phyloP scores from a whole-genome alignment of 495 filamentous ascomycete species.

The Darksidea phi region DNA sequence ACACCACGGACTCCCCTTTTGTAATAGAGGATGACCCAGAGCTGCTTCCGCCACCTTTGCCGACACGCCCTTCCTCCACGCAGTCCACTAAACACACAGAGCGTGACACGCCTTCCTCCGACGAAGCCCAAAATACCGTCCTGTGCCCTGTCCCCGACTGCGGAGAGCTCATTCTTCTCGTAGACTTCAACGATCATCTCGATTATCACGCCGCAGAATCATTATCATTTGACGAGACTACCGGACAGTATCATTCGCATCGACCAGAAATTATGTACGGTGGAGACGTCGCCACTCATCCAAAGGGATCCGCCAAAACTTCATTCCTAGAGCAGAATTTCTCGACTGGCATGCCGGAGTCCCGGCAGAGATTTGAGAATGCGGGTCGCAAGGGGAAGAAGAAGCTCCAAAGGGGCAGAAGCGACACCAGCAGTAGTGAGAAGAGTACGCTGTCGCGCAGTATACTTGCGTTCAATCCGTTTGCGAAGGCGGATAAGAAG shows the following conservation, averaged over 20 bases:
- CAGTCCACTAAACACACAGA: conserved; percentile 2
- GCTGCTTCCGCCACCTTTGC: conserved; percentile 18
- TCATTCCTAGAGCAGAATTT: conserved; percentile 37
- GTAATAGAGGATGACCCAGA: conserved; percentile 42
- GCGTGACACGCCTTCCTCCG: conserved; percentile 23
- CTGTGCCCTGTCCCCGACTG: conserved; percentile 72
- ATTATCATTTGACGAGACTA: conserved; percentile 51
- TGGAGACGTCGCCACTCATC: too few species aligned
- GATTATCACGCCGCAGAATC: conserved; percentile 69
- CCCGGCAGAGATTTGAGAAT: conserved; percentile 13
- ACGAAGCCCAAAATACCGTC: conserved; percentile 53
- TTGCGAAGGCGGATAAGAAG: conserved; percentile 16
- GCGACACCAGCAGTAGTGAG: conserved; percentile 23
- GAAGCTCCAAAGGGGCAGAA: conserved; percentile 16
- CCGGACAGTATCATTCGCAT: conserved; percentile 29
- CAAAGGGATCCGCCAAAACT: conserved; percentile 7
- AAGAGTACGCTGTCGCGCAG: conserved; percentile 29
- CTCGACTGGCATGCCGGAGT: conserved; percentile 15
- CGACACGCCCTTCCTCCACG: conserved; percentile 18
- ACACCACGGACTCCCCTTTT: conserved; percentile 58
- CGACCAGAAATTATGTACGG: conserved; percentile 19
- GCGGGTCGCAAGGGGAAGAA: conserved; percentile 22
- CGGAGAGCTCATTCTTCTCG: conserved; percentile 61
- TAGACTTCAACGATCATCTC: conserved; percentile 67
- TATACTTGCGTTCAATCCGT: conserved; percentile 32